phyloP scores from a whole-genome alignment of 305 asterid species.

The Rubia balearica region DNA sequence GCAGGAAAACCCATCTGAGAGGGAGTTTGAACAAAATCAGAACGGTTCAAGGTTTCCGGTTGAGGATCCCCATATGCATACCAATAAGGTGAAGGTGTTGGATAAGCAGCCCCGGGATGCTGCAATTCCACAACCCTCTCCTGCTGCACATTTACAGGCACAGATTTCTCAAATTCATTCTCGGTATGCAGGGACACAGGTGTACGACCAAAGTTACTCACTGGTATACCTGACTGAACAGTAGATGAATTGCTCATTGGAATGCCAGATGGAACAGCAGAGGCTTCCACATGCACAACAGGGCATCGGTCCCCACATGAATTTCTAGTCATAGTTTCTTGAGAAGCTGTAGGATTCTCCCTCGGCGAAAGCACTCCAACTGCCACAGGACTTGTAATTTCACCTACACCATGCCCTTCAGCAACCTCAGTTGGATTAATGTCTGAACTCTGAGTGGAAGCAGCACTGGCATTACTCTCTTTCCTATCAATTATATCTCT shows the following conservation, averaged over 20 bases:
- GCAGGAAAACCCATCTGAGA: slow-evolving; percentile 49
- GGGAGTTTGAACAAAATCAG: slow-evolving; percentile 48
- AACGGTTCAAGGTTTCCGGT: slow-evolving; percentile 42
- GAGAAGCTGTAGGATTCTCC: slow-evolving; percentile 33
- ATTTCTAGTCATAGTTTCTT: slow-evolving; percentile 35
- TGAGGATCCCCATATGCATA: slow-evolving; percentile 50
- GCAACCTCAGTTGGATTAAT: slow-evolving; percentile 51
- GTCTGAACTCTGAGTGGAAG: slow-evolving; percentile 64
- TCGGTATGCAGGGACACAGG: slow-evolving; percentile 32
- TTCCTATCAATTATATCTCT: slow-evolving; percentile 51
- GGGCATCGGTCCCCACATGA: slow-evolving; percentile 31
- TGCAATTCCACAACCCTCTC: slow-evolving; percentile 26
- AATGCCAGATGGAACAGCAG: slow-evolving; percentile 25
- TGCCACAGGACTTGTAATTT: slow-evolving; percentile 39
- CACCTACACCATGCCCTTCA: slow-evolving; percentile 42
- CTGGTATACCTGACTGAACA: slow-evolving; percentile 33
- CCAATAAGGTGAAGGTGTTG: slow-evolving; percentile 45
- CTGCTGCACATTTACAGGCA: slow-evolving; percentile 34
- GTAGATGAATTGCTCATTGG: slow-evolving; percentile 30
- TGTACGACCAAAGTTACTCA: slow-evolving; percentile 32
- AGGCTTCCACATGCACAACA: slow-evolving; percentile 19
- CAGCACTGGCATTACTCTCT: slow-evolving; percentile 63
- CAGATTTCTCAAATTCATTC: slow-evolving; percentile 44
- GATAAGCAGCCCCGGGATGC: slow-evolving; percentile 37
- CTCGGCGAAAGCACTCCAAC: slow-evolving; percentile 41